phyloP scores from a whole-genome alignment of 106 monocot genomes.

The Posidonia australis region DNA sequence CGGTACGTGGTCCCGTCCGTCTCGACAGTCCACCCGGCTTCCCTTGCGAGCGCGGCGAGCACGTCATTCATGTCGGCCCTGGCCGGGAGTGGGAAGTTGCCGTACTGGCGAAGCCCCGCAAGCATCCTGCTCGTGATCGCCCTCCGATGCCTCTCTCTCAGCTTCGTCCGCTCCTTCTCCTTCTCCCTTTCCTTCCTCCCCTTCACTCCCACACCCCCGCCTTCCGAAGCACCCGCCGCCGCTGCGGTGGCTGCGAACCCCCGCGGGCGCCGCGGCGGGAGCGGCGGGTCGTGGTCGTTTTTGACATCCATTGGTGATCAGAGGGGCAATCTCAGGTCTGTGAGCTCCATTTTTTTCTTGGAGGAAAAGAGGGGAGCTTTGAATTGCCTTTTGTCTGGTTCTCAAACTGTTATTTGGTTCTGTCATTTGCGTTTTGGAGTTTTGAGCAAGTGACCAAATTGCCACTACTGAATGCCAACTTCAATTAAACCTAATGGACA shows the following conservation, averaged over 20 bases:
- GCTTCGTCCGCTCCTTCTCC: constrained; percentile 93
- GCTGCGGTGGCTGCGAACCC: constrained; percentile 36
- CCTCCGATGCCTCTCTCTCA: constrained; percentile 81
- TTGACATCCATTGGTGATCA: constrained; percentile 20
- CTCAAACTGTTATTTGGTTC: no score
- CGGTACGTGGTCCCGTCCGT: constrained; percentile 84
- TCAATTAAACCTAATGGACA: no score
- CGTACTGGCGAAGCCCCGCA: constrained; percentile 79
- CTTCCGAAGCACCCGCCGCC: neutral
- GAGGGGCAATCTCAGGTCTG: no score
- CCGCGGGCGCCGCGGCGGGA: constrained; percentile 36
- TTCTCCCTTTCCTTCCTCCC: constrained; percentile 49
- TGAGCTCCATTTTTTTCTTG: no score
- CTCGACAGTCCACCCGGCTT: constrained; percentile 88
- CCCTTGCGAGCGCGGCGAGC: constrained; percentile 88
- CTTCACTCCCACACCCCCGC: neutral
- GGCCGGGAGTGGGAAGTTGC: constrained; percentile 84
- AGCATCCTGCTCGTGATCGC: constrained; percentile 98
- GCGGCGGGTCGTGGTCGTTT: constrained; percentile 29
- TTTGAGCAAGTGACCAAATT: no score
- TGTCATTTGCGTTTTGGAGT: no score
- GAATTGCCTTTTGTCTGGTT: no score
- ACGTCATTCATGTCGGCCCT: constrained; percentile 99
- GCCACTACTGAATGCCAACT: no score
- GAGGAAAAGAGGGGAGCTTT: no score